Evolutionary conservation across 495 filamentous ascomycete genomes (phyloP).

Genomic region (Penicillium chermesinum): DNA sequence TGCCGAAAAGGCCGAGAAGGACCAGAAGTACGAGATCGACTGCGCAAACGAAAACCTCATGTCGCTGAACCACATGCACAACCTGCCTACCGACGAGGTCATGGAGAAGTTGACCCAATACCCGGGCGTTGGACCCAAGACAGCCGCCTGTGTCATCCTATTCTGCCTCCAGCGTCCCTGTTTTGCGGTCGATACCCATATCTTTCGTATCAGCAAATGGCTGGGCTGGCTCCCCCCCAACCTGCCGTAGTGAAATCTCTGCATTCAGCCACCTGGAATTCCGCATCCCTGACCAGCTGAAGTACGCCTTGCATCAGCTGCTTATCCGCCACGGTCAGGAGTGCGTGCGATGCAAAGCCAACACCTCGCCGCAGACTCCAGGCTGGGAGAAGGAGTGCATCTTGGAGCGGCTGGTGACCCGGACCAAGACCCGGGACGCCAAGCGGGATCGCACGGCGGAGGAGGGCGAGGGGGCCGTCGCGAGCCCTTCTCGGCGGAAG

Average conservation of each 20-base stretch:
- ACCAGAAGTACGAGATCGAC: constrained; percentile 48
- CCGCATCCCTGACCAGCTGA: constrained; percentile 74
- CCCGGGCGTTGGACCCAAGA: constrained; percentile 87
- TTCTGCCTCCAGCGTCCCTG: constrained; percentile 74
- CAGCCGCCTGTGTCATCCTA: constrained; percentile 76
- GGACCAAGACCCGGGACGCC: constrained; percentile 16
- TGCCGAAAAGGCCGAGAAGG: constrained; percentile 19
- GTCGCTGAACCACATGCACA: constrained; percentile 74
- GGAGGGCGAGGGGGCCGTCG: too few relatives aligned
- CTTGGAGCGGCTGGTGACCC: constrained; percentile 46
- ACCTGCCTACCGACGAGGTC: constrained; percentile 59
- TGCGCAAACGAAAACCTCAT: constrained; percentile 53
- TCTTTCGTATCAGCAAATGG: constrained; percentile 76
- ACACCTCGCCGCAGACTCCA: constrained; percentile 37
- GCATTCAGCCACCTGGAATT: constrained; percentile 80
- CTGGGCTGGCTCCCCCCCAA: constrained; percentile 71
- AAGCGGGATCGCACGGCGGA: too few relatives aligned
- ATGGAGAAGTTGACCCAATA: constrained; percentile 70
- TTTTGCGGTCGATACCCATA: constrained; percentile 85
- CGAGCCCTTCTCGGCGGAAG: too few relatives aligned
- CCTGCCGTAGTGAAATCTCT: constrained; percentile 58
- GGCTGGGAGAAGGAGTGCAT: constrained; percentile 47
- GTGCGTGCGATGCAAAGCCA: constrained; percentile 71
- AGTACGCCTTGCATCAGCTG: constrained; percentile 83
- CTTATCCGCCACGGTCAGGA: constrained; percentile 81